Evolutionary conservation across 2,329 filamentous ascomycete species (phyloP).

Genomic region (Lomentospora prolificans): DNA sequence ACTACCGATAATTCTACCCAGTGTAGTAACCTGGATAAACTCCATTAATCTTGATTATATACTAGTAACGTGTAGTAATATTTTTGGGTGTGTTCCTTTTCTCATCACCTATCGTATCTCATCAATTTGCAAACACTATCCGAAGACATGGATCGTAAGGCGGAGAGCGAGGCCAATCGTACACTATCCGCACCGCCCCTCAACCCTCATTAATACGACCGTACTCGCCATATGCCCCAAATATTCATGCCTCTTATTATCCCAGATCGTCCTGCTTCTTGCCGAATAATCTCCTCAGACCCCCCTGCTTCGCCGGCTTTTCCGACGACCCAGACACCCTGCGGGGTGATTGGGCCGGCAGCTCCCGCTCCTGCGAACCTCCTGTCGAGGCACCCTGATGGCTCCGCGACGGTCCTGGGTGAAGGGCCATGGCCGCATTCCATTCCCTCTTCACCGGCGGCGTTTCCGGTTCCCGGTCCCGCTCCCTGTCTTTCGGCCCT

Average conservation of each 20-base stretch:
- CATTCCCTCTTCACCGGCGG: neutral
- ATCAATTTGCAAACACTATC: no score
- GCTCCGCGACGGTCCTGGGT: neutral
- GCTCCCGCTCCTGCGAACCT: neutral
- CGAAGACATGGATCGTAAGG: neutral
- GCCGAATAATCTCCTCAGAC: conserved; percentile 30
- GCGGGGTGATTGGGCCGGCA: neutral
- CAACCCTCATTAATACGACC: neutral
- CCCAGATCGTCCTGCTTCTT: conserved; percentile 16
- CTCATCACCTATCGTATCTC: no score
- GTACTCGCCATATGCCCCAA: neutral
- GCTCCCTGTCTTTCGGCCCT: neutral
- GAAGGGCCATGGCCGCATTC: no score
- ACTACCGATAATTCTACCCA: no score
- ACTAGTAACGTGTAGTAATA: no score
- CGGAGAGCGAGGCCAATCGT: neutral
- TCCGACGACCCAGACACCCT: conserved; percentile 6
- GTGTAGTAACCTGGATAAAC: no score
- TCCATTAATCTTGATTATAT: no score
- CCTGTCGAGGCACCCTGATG: neutral
- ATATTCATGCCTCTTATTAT: neutral
- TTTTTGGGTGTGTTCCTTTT: no score
- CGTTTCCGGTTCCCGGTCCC: neutral
- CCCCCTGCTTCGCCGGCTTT: conserved; percentile 25
- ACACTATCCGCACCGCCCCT: neutral